Conservation (phyloP, 2,329 filamentous ascomycete genomes). For the Apiospora marii region DNA sequence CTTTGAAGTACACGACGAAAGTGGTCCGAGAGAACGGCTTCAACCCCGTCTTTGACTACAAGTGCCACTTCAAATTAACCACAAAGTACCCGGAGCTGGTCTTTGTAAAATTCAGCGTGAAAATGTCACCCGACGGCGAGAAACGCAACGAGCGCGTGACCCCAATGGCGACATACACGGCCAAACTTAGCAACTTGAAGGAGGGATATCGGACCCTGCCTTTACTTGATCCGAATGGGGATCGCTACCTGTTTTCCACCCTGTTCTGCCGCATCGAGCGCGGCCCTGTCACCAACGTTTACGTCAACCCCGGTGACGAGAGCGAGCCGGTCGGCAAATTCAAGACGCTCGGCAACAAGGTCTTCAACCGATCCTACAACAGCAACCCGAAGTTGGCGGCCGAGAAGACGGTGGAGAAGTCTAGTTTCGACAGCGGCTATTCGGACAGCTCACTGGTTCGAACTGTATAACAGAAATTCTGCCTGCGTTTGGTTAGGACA, state of each 20-base stretch:
- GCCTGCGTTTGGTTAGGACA: conserved; percentile 11
- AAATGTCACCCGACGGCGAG: conserved; percentile 81
- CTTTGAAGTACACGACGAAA: conserved; percentile 79
- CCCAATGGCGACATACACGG: conserved; percentile 87
- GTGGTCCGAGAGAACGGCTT: conserved; percentile 90
- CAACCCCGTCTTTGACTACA: conserved; percentile 86
- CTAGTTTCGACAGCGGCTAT: conserved; percentile 50
- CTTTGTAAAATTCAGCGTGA: conserved; percentile 92
- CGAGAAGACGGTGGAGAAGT: conserved; percentile 48
- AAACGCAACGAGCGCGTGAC: conserved; percentile 69
- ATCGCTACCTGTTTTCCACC: conserved; percentile 93
- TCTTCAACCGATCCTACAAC: conserved; percentile 61
- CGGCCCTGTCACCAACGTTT: conserved; percentile 63
- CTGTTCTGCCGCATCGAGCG: conserved; percentile 89
- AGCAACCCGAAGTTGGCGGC: conserved; percentile 20
- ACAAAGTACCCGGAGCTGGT: conserved; percentile 96
- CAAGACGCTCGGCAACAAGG: conserved; percentile 63
- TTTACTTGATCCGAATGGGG: conserved; percentile 85
- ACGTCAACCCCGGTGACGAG: conserved; percentile 55
- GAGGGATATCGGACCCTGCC: conserved; percentile 93
- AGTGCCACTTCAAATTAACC: conserved; percentile 80
- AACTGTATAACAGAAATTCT: conserved; percentile 23
- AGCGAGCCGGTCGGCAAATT: conserved; percentile 59
- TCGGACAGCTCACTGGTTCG: conserved; percentile 34
- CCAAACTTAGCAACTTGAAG: conserved; percentile 87